Evolutionary conservation across 2,329 filamentous ascomycete genomes (phyloP), one percentile per base, ranked within the genome.

Genomic region (Bipolaris gigantea): DNA sequence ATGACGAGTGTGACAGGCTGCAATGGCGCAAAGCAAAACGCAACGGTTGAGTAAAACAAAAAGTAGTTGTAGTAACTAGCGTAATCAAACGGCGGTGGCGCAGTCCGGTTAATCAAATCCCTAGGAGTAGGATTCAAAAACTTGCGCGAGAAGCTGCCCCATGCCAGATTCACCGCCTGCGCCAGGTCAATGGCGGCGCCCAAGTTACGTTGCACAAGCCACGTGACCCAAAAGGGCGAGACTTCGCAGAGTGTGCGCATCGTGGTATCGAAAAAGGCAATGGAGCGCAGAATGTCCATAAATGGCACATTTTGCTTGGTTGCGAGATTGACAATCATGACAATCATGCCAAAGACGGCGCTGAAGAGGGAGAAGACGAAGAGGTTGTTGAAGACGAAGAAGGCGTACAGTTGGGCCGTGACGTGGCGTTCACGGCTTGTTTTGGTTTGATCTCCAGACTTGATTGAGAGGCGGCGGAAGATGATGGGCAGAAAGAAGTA

Each of bases 31-130:
- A 94, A 97, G 66, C 87, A 91, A 15, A 99, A 80, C 0, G 91
- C 89, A 30, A 97, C 89, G 0, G 93, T 97, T 21, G 89, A 82
- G 77, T 97, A 99, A 77, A 90, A 99, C 27, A 97, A 80, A 75
- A 97, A 97, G 74, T 96, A 97, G 75, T 97, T 97, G 82, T 97
- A 99, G 77, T 97, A 97, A 64, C 86, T 91, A 54, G 94, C 91
- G 69, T 97, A 97, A 64, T 97, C 92, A 72, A 99, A 97, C 0
- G 90, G 81, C 2, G 90, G 92, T 1, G 94, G 94, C 3, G 94
- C 94, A 0, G 92, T 96, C 69, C 94, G 84, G 73, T 96, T 90
- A 63, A 97, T 97, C 63, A 94, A 80, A 73, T 96, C 89, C 63
- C 94, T 84, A 5, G 94, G 94, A 2, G 94, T 97, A 3, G 93